These are phyloP conservation scores for Cucumis melo DNA, from an alignment of 306 rosid species.

Conservation along the genomic window DNA sequence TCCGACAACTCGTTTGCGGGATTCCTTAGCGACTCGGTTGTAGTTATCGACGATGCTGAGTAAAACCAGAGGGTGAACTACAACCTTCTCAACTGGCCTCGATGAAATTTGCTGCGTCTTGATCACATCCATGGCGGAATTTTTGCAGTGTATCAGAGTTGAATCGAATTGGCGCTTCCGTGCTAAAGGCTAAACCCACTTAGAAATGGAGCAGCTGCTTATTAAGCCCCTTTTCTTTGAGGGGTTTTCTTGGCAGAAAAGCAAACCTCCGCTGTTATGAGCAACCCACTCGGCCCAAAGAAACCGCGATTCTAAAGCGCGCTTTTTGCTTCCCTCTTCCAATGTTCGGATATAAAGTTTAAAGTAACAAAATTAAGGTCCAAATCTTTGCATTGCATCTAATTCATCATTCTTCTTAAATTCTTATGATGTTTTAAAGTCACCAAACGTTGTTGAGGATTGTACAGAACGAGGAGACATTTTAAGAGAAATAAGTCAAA, in stretches of 20 bases:
- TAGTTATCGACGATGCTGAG: conserved; percentile 91
- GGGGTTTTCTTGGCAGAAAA: conserved; percentile 3
- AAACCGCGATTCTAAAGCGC: background rate
- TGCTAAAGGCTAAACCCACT: background rate
- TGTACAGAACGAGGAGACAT: no score
- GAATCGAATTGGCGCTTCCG: background rate
- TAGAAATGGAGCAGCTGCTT: background rate
- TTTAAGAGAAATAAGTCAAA: no score
- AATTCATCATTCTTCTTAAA: no score
- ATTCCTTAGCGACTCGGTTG: conserved; percentile 77
- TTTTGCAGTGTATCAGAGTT: background rate
- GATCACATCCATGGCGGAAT: conserved; percentile 56
- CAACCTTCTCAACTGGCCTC: conserved; percentile 67
- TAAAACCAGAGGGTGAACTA: conserved; percentile 72
- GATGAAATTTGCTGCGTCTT: conserved; percentile 72
- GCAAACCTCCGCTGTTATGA: background rate
- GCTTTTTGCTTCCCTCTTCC: background rate
- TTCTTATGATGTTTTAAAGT: no score
- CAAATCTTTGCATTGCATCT: no score
- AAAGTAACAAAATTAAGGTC: no score
- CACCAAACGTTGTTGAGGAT: no score
- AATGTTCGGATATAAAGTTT: background rate
- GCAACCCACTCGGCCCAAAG: background rate
- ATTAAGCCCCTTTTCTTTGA: background rate
- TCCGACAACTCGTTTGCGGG: conserved; percentile 78